phyloP scores from a whole-genome alignment of 306 rosid genomes.

The Vigna mungo region DNA sequence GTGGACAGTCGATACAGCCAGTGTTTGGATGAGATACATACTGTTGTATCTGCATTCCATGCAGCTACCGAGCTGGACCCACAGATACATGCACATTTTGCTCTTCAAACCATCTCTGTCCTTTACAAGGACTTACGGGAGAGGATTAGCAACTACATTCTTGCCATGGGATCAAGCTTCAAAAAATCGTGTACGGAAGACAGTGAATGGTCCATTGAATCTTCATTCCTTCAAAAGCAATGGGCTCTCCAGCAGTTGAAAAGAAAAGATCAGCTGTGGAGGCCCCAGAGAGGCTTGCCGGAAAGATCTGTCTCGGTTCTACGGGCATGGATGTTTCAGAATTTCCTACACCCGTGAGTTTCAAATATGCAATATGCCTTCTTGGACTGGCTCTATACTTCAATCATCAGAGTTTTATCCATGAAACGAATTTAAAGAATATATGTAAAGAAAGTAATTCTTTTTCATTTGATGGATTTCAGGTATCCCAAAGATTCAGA shows the following conservation, averaged over 20 bases:
- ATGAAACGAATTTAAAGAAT: not conserved
- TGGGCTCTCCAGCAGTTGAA: conserved; percentile 81
- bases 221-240: conserved; percentile 66
- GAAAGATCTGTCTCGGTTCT: conserved; percentile 86
- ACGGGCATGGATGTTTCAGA: conserved; percentile 89
- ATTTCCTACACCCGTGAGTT: conserved; percentile 88
- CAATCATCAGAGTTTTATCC: not conserved
- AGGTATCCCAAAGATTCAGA: conserved; percentile 95
- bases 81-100: conserved; percentile 66
- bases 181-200: conserved; percentile 49
- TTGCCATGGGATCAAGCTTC: conserved; percentile 54
- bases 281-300: conserved; percentile 92
- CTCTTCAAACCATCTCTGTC: conserved; percentile 60
- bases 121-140: conserved; percentile 71
- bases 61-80: conserved; percentile 79
- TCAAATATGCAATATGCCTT: not conserved
- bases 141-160: conserved; percentile 66
- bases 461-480: conserved; percentile 38
- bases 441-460: no score
- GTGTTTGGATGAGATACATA: conserved; percentile 78
- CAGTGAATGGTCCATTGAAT: conserved; percentile 57
- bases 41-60: conserved; percentile 74
- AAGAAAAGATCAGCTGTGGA: conserved; percentile 81
- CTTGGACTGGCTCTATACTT: not conserved
- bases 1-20: conserved; percentile 75